phyloP scores from a whole-genome alignment of 768 basidiomycete species.

The Mrakia gelida region DNA sequence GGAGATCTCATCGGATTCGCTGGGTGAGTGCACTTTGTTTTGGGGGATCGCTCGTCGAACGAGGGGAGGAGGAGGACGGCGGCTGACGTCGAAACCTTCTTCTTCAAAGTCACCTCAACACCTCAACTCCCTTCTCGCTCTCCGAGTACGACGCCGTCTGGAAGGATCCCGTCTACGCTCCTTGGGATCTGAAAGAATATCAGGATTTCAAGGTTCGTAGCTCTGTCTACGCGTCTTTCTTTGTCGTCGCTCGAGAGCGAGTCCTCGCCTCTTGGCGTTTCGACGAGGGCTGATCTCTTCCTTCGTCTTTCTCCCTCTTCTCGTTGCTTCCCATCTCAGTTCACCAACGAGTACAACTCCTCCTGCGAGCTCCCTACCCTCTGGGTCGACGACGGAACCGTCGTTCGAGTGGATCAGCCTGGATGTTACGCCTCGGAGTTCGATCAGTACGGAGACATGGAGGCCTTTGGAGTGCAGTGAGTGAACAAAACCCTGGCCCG shows the following conservation, averaged over 20 bases:
- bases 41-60: not conserved
- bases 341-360: conserved; percentile 52
- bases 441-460: conserved; percentile 94
- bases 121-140: conserved; percentile 71
- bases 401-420: conserved; percentile 55
- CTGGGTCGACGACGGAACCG: conserved; percentile 70
- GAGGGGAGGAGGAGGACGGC: not conserved
- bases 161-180: conserved; percentile 68
- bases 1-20: conserved; percentile 78
- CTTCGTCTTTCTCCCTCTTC: not conserved
- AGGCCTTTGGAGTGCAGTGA: conserved; percentile 95
- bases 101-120: conserved; percentile 62
- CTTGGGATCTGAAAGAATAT: conserved; percentile 83
- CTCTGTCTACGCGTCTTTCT: too few relatives aligned
- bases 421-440: conserved; percentile 82
- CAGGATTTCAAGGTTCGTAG: conserved; percentile 59
- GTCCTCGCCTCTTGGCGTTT: not conserved
- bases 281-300: not conserved
- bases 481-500: conserved; percentile 41
- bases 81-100: not conserved
- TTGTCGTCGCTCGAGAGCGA: not conserved
- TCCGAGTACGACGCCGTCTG: conserved; percentile 68
- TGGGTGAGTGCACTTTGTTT: conserved; percentile 54
- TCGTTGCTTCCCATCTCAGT: conserved; percentile 1
- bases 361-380: conserved; percentile 73